Conservation (phyloP, 1,139 yeast genomes). For the Yamadazyma songkhlaensis region DNA sequence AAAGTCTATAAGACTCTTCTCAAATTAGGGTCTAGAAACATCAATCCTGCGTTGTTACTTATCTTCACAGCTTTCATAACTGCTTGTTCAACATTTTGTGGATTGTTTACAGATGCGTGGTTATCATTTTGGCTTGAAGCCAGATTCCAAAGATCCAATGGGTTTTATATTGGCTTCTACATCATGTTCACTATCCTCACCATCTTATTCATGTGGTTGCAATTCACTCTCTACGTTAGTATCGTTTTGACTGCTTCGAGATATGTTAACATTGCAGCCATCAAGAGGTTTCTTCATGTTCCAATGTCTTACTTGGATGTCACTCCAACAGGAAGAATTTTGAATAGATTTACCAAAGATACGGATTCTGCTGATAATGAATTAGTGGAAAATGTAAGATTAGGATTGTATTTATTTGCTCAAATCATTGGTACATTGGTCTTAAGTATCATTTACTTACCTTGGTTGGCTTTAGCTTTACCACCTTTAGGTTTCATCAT, state of each 20-base stretch:
- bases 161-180: conserved; percentile 72
- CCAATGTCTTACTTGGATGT: conserved; percentile 61
- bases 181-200: conserved; percentile 51
- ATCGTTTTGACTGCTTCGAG: conserved; percentile 50
- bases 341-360: conserved; percentile 72
- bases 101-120: conserved; percentile 75
- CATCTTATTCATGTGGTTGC: conserved; percentile 33
- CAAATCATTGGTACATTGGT: conserved; percentile 61
- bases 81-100: conserved; percentile 52
- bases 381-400: conserved; percentile 56
- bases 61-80: conserved; percentile 13
- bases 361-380: conserved; percentile 82
- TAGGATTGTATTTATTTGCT: conserved; percentile 48
- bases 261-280: conserved; percentile 27
- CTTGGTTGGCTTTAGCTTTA: conserved; percentile 47
- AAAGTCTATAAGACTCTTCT: conserved; percentile 45
- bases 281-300: conserved; percentile 25
- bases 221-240: conserved; percentile 48
- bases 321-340: conserved; percentile 59
- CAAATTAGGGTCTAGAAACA: conserved; percentile 54
- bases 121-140: conserved; percentile 76
- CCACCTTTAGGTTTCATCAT: conserved; percentile 45
- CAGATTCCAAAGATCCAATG: conserved; percentile 46
- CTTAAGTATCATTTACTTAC: conserved; percentile 66
- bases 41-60: conserved; percentile 23